A percentile compares a stretch with the other conserved stretches of the same genome.
phyloP scores from a whole-genome alignment of 2,329 filamentous ascomycete species.

The Bipolaris bicolor region DNA sequence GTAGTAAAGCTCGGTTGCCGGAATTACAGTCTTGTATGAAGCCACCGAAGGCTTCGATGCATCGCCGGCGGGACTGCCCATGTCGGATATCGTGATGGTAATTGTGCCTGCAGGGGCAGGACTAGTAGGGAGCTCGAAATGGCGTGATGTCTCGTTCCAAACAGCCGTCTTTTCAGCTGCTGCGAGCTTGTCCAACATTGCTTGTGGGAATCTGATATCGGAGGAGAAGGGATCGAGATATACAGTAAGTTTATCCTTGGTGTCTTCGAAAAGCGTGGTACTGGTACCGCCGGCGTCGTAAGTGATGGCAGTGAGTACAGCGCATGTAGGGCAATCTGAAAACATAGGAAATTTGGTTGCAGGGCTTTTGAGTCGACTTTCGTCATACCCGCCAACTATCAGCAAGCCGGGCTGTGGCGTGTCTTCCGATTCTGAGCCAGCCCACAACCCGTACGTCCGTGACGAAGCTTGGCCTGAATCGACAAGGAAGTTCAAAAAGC shows the following conservation, averaged over 20 bases:
- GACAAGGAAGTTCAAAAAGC: conserved; percentile 23
- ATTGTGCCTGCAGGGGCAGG: conserved; percentile 23
- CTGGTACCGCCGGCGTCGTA: conserved; percentile 23
- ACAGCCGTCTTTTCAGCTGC: conserved; percentile 21
- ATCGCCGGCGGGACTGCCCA: conserved; percentile 17
- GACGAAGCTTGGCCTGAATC: conserved; percentile 28
- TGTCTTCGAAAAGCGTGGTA: conserved; percentile 18
- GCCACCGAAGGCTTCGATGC: conserved; percentile 25
- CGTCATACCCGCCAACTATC: conserved; percentile 23
- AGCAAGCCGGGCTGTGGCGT: conserved; percentile 26
- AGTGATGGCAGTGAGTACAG: conserved; percentile 26
- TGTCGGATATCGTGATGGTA: conserved; percentile 25
- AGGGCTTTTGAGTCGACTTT: conserved; percentile 20
- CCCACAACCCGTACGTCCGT: conserved; percentile 25
- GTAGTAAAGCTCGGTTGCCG: conserved; percentile 21
- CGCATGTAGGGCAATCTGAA: conserved; percentile 27
- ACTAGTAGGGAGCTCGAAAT: conserved; percentile 21
- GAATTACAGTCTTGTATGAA: conserved; percentile 25
- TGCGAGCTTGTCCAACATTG: conserved; percentile 22
- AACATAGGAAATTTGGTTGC: conserved; percentile 27
- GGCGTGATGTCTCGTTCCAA: conserved; percentile 24
- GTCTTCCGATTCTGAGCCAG: conserved; percentile 24
- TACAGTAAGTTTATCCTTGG: conserved; percentile 20
- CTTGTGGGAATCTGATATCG: conserved; percentile 15
- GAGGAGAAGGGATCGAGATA: conserved; percentile 25